phyloP scores from a whole-genome alignment of 495 filamentous ascomycete species.

The Ramalina intermedia region DNA sequence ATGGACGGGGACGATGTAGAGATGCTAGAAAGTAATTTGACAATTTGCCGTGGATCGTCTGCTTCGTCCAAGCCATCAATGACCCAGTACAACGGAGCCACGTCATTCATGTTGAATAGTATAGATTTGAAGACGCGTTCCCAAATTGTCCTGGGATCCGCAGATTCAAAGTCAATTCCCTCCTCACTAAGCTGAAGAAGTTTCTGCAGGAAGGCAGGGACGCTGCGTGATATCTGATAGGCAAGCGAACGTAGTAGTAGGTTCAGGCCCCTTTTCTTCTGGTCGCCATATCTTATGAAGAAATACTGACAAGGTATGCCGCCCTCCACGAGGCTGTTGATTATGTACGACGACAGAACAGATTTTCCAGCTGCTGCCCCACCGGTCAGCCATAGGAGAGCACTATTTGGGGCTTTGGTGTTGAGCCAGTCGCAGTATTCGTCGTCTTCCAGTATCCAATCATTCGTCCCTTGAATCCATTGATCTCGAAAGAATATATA shows the following conservation, averaged over 20 bases:
- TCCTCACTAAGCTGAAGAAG: slow-evolving; percentile 4
- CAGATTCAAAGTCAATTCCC: slow-evolving; percentile 10
- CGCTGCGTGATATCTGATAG: slow-evolving; percentile 21
- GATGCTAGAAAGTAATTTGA: slow-evolving; percentile 8
- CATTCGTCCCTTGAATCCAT: slow-evolving; percentile 22
- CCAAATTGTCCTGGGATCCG: slow-evolving; percentile 24
- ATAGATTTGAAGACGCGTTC: slow-evolving; percentile 19
- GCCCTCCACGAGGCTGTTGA: slow-evolving; percentile 13
- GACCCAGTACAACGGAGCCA: slow-evolving; percentile 14
- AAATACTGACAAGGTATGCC: slow-evolving; percentile 18
- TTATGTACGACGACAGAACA: slow-evolving; percentile 17
- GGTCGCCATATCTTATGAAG: slow-evolving; percentile 25
- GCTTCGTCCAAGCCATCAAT: slow-evolving; percentile 20
- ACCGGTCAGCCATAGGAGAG: slow-evolving; percentile 21
- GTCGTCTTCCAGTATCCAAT: slow-evolving; percentile 18
- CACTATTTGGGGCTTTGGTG: slow-evolving; percentile 3
- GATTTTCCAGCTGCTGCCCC: slow-evolving; percentile 24
- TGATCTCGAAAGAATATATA: slow-evolving; percentile 23
- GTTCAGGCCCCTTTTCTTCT: slow-evolving; percentile 16
- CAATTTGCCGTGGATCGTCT: slow-evolving; percentile 10
- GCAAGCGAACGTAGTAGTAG: slow-evolving; percentile 22
- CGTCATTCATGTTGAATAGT: slow-evolving; percentile 7
- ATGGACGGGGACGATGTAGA: slow-evolving; percentile 8
- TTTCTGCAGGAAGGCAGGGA: slow-evolving; percentile 1
- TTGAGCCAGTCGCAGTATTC: slow-evolving; percentile 21